Base-by-base conservation (phyloP, 495 filamentous ascomycete species). In the Tuber melanosporum region DNA sequence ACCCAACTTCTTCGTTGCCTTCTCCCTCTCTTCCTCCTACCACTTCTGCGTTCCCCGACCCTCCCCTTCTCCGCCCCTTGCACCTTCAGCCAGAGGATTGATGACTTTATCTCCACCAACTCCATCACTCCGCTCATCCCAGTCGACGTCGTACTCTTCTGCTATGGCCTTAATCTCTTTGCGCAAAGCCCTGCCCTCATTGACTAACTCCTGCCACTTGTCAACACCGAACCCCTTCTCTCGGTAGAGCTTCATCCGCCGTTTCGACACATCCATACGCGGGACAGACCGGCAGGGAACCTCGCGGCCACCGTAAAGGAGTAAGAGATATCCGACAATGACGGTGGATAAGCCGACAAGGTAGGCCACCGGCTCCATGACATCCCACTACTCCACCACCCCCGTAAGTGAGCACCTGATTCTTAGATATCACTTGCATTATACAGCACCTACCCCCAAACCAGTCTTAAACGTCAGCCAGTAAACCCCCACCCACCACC, bases 301-400 rank as follows among this genome's bases (percentile, higher is more conserved):
- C 85, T 97, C 94, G 69, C 93, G 90, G 84, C 94, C 97, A 83
- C 96, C 92, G 84, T 94, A 97, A 17, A 98, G 87, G 82, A 98
- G 97, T 92, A 94, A 97, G 78, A 96, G 85, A 79, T 97, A 98
- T 42, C 93, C 94, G 52, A 91, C 90, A 86, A 98, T 95, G 83
- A 97, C 88, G 22, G 92, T 93, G 10, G 90, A 89, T 66, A 77
- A 77, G 14, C 75, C 74, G 32, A 62, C 78, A 6, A 80, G 74
- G 78, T 87, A 86, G 0, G 93, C 97, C 3, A 97, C 89, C 0
- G 95, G 94, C 84, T 97, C 94, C 88, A 97, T 94, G 0, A 92
- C 90, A 80, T 96, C 93, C 95, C 95, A 97, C 6, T 79, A 66
- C 42, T 36, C 20, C 39, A 39, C 36, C 14, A 44, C 42, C 46